These are phyloP conservation scores for Pichia nakasei DNA, from an alignment of 805 yeast genomes.

Conservation along the genomic window DNA sequence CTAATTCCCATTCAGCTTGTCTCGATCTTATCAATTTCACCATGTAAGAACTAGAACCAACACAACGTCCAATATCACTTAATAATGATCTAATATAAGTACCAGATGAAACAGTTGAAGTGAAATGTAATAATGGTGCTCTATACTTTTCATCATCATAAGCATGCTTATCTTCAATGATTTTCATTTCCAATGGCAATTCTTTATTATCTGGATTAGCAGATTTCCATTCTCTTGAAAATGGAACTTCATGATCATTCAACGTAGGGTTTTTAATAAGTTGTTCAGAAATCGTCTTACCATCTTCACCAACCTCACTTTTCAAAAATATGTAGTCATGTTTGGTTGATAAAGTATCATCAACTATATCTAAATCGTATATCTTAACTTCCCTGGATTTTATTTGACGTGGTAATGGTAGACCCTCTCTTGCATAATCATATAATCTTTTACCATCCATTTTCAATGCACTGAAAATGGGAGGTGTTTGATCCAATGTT, in stretches of 20 bases:
- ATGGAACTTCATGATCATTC: conserved; percentile 53
- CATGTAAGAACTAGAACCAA: conserved; percentile 82
- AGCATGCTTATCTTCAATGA: conserved; percentile 28
- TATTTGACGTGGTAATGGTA: conserved; percentile 77
- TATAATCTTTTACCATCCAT: conserved; percentile 91
- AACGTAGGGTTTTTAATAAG: conserved; percentile 42
- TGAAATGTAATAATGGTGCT: conserved; percentile 66
- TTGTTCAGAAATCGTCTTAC: conserved; percentile 33
- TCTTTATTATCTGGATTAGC: conserved; percentile 27
- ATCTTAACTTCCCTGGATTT: conserved; percentile 66
- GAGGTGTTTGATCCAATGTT: conserved; percentile 80
- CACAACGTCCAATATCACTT: conserved; percentile 79
- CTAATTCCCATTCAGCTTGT: conserved; percentile 82
- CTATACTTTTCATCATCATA: conserved; percentile 33
- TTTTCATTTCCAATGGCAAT: conserved; percentile 30
- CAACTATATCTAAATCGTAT: conserved; percentile 41
- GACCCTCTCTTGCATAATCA: conserved; percentile 86
- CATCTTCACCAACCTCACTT: conserved; percentile 40
- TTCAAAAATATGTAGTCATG: conserved; percentile 45
- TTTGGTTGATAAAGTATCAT: conserved; percentile 43
- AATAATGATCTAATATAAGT: conserved; percentile 87
- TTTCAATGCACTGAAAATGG: conserved; percentile 87
- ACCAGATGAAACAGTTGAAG: conserved; percentile 82
- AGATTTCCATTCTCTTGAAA: conserved; percentile 47
- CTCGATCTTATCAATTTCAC: conserved; percentile 62